Evolutionary conservation across 352 stramenopile species (phyloP).

Genomic region (Phytophthora meadii): DNA sequence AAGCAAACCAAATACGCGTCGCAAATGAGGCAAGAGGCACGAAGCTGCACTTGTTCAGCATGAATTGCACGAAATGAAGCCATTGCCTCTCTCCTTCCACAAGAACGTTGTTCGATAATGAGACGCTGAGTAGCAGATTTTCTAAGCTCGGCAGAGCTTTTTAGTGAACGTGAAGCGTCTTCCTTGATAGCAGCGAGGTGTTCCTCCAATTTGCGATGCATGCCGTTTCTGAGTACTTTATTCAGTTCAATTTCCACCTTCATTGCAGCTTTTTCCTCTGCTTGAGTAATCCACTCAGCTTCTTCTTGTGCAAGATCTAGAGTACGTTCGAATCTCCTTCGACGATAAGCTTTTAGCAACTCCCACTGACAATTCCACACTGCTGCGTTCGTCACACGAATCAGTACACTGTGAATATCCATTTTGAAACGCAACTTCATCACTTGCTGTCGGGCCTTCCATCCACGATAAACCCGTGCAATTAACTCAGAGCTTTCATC

Average conservation of each 20-base stretch:
- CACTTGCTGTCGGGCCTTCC: conserved; percentile 5
- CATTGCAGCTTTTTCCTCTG: conserved; percentile 3
- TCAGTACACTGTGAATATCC: conserved; percentile 13
- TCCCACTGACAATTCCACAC: conserved; percentile 12
- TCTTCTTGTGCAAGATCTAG: conserved; percentile 2
- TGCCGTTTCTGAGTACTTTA: conserved; percentile 24
- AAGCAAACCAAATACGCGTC: not conserved
- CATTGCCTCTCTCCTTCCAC: conserved; percentile 6
- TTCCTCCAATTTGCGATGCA: conserved; percentile 19
- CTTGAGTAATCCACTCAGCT: conserved; percentile 1
- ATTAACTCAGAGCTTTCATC: conserved; percentile 1
- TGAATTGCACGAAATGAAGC: conserved; percentile 1
- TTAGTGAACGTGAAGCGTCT: conserved; percentile 1
- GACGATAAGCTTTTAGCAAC: not conserved
- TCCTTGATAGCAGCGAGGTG: conserved; percentile 5
- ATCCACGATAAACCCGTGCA: conserved; percentile 16
- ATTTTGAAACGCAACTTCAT: conserved; percentile 8
- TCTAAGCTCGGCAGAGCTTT: conserved; percentile 1
- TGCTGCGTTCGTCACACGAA: conserved; percentile 7
- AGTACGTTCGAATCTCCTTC: conserved; percentile 1
- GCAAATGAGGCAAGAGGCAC: conserved; percentile 13
- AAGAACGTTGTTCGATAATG: conserved; percentile 4
- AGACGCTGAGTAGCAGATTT: conserved; percentile 3
- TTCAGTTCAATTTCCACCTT: conserved; percentile 10
- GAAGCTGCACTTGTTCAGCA: not conserved